These are phyloP conservation scores for Fragaria nilgerrensis DNA, from an alignment of 306 rosid genomes.

Conservation along the genomic window DNA sequence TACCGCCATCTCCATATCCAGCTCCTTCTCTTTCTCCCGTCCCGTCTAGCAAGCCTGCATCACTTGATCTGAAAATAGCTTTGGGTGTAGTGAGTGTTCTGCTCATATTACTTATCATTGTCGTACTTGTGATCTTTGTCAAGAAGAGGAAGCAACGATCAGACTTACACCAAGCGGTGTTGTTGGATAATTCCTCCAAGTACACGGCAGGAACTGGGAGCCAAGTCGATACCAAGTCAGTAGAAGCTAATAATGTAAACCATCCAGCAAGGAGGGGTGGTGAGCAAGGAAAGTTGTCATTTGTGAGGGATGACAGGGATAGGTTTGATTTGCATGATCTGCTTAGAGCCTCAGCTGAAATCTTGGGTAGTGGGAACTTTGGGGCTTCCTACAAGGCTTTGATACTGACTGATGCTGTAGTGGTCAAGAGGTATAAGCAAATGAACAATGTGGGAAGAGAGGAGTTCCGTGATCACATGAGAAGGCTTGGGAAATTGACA, in stretches of 20 bases:
- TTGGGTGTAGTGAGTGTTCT: conserved; percentile 28
- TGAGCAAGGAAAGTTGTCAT: conserved; percentile 56
- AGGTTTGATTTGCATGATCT: conserved; percentile 76
- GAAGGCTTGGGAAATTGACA: conserved; percentile 59
- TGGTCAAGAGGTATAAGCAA: conserved; percentile 84
- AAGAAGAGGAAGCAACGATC: conserved; percentile 17
- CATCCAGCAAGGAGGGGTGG: conserved; percentile 33
- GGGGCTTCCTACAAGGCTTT: conserved; percentile 89
- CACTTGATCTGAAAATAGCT: conserved; percentile 28
- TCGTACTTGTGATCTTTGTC: conserved; percentile 27
- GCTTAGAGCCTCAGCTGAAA: conserved; percentile 74
- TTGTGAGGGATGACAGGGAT: conserved; percentile 46
- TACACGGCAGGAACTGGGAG: conserved; percentile 4
- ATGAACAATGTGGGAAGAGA: conserved; percentile 77
- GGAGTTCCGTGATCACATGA: conserved; percentile 84
- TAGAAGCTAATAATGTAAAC: background rate
- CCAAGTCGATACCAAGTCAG: conserved; percentile 14
- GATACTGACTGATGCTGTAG: conserved; percentile 47
- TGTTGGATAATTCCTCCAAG: conserved; percentile 14
- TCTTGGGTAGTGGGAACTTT: conserved; percentile 80
- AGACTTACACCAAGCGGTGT: conserved; percentile 9
- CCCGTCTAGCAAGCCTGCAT: background rate
- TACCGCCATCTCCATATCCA: background rate
- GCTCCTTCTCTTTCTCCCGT: background rate
- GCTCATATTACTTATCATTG: conserved; percentile 36